Evolutionary conservation across 2,329 filamentous ascomycete genomes (phyloP).

Genomic region (Rachicladosporium sp.): DNA sequence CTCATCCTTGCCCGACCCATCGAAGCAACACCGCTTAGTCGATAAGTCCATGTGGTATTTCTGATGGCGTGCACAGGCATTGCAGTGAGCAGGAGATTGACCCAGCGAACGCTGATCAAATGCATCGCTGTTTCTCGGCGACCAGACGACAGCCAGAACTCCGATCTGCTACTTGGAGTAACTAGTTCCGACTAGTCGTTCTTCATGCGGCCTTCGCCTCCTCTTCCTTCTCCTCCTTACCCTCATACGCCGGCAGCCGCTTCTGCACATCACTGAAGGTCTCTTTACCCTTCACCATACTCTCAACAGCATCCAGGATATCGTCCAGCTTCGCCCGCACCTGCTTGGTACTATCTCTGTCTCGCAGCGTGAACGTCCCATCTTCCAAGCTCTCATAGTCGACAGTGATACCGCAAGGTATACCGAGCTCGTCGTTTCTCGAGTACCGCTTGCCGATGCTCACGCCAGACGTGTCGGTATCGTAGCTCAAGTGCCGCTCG

Average conservation of each 20-base stretch:
- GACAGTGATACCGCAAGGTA: slow-evolving; percentile 83
- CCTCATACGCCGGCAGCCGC: slow-evolving; percentile 73
- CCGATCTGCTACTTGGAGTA: too few relatives aligned
- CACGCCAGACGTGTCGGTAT: slow-evolving; percentile 79
- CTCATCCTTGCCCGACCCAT: too few relatives aligned
- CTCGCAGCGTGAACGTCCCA: slow-evolving; percentile 71
- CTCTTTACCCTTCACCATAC: slow-evolving; percentile 49
- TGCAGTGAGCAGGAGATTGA: too few relatives aligned
- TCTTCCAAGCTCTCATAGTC: slow-evolving; percentile 94
- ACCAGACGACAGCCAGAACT: too few relatives aligned
- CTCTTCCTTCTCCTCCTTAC: slow-evolving; percentile 47
- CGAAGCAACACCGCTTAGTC: too few relatives aligned
- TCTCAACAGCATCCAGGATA: slow-evolving; percentile 62
- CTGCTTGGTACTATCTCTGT: slow-evolving; percentile 83
- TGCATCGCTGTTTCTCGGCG: too few relatives aligned
- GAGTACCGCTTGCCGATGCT: slow-evolving; percentile 91
- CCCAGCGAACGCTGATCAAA: too few relatives aligned
- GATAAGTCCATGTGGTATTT: too few relatives aligned
- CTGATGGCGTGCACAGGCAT: too few relatives aligned
- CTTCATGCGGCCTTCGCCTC: neutral
- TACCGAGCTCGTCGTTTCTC: slow-evolving; percentile 91
- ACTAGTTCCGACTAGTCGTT: too few relatives aligned
- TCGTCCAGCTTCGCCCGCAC: slow-evolving; percentile 72
- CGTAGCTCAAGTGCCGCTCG: slow-evolving; percentile 64
- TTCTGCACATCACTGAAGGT: slow-evolving; percentile 59